These are phyloP conservation scores for Annulohypoxylon bovei DNA, from an alignment of 495 filamentous ascomycete species.

Conservation along the genomic window DNA sequence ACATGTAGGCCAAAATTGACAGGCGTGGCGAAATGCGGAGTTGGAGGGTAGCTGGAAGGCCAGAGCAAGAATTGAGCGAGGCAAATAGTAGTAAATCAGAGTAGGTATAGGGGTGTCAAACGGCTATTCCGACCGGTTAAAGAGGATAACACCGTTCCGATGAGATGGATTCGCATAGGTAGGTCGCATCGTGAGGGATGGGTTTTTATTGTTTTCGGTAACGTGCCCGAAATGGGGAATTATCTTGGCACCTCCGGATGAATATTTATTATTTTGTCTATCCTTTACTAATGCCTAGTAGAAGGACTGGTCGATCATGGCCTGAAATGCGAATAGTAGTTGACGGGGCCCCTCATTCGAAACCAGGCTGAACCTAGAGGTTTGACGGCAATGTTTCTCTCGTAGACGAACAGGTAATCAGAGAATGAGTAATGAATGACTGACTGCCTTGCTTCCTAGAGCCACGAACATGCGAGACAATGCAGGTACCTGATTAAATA, in stretches of 20 bases:
- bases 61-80: slow-evolving; percentile 7
- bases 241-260: slow-evolving; percentile 31
- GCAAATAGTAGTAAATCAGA: slow-evolving; percentile 30
- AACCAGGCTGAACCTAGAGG: slow-evolving; percentile 29
- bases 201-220: neutral
- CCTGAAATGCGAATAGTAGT: slow-evolving; percentile 27
- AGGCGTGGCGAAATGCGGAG: slow-evolving; percentile 41
- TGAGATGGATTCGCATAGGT: slow-evolving; percentile 20
- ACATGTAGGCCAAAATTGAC: slow-evolving; percentile 34
- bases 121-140: slow-evolving; percentile 40
- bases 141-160: slow-evolving; percentile 19
- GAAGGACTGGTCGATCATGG: slow-evolving; percentile 32
- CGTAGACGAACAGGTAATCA: neutral
- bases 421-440: neutral
- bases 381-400: slow-evolving; percentile 28
- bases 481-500: neutral
- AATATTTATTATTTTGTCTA: slow-evolving; percentile 19
- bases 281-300: slow-evolving; percentile 15
- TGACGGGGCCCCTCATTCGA: slow-evolving; percentile 24
- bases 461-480: neutral
- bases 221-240: slow-evolving; percentile 19
- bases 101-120: slow-evolving; percentile 20
- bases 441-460: slow-evolving; percentile 3
- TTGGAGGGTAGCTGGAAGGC: slow-evolving; percentile 32
- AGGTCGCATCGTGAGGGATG: slow-evolving; percentile 9